phyloP scores from a whole-genome alignment of 1,139 yeast species.

The Meyerozyma smithsonii region DNA sequence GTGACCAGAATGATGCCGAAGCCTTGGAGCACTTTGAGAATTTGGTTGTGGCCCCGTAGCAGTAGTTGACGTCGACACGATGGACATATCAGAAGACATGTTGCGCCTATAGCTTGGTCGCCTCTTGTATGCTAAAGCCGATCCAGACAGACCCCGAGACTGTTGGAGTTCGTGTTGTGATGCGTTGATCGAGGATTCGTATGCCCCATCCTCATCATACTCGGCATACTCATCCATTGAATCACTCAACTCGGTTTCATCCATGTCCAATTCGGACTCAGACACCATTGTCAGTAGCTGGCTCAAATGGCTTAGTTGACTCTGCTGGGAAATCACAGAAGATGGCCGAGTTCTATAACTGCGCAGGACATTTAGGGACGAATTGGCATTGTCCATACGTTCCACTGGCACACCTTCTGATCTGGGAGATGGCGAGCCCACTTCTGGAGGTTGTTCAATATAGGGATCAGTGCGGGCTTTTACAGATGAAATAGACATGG shows the following conservation, averaged over 20 bases:
- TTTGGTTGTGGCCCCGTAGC: conserved; percentile 14
- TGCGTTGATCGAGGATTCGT: conserved; percentile 28
- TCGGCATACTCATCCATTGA: conserved; percentile 33
- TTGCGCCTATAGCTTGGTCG: conserved; percentile 34
- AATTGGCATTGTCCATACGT: not conserved
- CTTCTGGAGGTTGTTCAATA: not conserved
- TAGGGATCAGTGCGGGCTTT: not conserved
- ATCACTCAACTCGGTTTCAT: conserved; percentile 42
- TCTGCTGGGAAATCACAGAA: conserved; percentile 62
- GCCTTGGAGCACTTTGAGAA: conserved; percentile 3
- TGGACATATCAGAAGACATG: conserved; percentile 36
- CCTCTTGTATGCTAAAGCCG: conserved; percentile 10
- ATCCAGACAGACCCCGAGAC: conserved; percentile 3
- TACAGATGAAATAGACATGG: not conserved
- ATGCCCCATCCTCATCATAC: conserved; percentile 27
- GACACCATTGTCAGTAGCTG: conserved; percentile 51
- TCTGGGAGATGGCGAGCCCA: not conserved
- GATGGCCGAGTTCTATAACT: conserved; percentile 46
- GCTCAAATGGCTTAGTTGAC: conserved; percentile 51
- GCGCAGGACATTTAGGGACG: not conserved
- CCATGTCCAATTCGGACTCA: conserved; percentile 40
- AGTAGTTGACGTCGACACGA: conserved; percentile 29
- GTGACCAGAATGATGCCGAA: conserved; percentile 9
- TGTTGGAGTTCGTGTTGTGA: conserved; percentile 19
- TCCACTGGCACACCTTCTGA: not conserved